Evolutionary conservation across 257 asterid species (phyloP).

Genomic region (Schizonepeta tenuifolia): DNA sequence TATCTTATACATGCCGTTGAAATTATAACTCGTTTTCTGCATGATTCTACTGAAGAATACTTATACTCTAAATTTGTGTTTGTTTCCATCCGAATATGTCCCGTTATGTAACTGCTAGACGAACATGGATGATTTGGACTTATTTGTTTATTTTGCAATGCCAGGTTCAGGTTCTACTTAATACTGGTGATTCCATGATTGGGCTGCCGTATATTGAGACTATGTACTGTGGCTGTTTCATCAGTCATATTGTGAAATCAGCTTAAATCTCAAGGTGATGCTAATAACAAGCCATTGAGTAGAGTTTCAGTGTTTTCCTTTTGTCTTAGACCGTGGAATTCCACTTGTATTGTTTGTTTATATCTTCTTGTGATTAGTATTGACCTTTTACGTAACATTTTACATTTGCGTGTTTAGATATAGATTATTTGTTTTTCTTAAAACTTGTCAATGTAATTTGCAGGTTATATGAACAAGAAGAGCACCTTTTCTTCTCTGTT

Average conservation of each 20-base stretch:
- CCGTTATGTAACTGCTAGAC: background rate
- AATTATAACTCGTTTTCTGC: background rate
- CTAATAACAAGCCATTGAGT: background rate
- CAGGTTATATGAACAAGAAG: conserved; percentile 36
- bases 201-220: conserved; percentile 17
- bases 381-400: background rate
- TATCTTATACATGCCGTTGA: background rate
- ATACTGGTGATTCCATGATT: conserved; percentile 17
- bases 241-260: conserved; percentile 4
- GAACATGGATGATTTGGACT: conserved; percentile 8
- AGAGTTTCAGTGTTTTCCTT: background rate
- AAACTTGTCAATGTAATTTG: conserved; percentile 6
- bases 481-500: background rate
- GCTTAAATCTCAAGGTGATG: conserved; percentile 26
- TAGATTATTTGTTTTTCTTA: background rate
- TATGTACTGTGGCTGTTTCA: conserved; percentile 1
- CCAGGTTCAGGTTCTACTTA: background rate
- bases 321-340: conserved; percentile 13
- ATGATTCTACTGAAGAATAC: conserved; percentile 9
- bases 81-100: background rate
- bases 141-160: conserved; percentile 22
- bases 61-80: background rate
- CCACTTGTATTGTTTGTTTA: conserved; percentile 1
- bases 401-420: background rate
- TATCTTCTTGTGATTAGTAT: background rate